phyloP scores from a whole-genome alignment of 805 yeast species.

The Schwanniomyces vanrijiae region DNA sequence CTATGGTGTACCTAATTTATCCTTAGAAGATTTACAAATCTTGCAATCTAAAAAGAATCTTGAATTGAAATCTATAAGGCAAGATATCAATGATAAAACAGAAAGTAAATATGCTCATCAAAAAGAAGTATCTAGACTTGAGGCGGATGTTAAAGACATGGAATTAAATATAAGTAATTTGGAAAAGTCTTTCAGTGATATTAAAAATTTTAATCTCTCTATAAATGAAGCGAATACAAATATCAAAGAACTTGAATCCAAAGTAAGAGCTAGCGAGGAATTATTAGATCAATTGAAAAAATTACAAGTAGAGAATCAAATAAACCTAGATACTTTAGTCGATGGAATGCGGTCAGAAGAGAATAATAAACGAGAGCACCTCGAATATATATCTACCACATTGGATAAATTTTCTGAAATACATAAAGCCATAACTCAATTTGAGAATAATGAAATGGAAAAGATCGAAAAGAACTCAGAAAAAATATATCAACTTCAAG shows the following conservation, averaged over 20 bases:
- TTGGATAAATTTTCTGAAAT: conserved; percentile 1
- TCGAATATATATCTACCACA: not conserved
- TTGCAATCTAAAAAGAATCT: conserved; percentile 35
- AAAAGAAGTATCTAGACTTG: conserved; percentile 45
- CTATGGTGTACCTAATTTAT: conserved; percentile 34
- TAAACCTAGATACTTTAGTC: not conserved
- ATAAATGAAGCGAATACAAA: conserved; percentile 33
- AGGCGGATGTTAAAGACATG: conserved; percentile 53
- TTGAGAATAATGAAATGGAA: conserved; percentile 17
- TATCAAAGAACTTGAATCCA: conserved; percentile 13
- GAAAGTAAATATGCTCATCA: conserved; percentile 47
- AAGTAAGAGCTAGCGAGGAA: not conserved
- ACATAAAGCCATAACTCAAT: conserved; percentile 14
- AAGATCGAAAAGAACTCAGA: conserved; percentile 24
- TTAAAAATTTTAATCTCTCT: conserved; percentile 36
- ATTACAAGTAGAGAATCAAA: conserved; percentile 1
- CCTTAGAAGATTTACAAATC: conserved; percentile 48
- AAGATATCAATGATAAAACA: conserved; percentile 20
- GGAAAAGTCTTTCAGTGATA: conserved; percentile 52
- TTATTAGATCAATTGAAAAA: conserved; percentile 4
- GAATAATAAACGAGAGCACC: not conserved
- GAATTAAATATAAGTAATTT: conserved; percentile 51
- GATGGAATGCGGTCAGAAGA: not conserved
- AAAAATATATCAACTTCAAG: conserved; percentile 21
- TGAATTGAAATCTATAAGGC: conserved; percentile 43